Percentiles rank a stretch among this genome's conserved stretches.
These are phyloP conservation scores for Biancaea sappan DNA, from an alignment of 306 rosid genomes.

Conservation along the genomic window DNA sequence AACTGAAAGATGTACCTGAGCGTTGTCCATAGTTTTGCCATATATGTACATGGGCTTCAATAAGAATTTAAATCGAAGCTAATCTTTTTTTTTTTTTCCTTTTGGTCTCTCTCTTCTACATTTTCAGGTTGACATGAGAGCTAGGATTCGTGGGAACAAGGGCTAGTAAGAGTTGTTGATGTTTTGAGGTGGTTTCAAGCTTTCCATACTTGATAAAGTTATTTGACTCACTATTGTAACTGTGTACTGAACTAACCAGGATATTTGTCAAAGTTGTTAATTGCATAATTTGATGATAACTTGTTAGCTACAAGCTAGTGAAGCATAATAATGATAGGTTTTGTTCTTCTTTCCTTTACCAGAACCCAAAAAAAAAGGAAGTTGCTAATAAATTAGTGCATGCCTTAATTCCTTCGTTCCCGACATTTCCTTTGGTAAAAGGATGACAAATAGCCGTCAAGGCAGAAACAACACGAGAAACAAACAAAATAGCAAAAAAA, in stretches of 20 bases:
- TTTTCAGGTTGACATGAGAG: constrained; percentile 51
- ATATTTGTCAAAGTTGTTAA: not conserved
- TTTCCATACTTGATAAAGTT: not conserved
- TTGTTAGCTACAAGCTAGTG: not conserved
- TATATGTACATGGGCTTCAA: not conserved
- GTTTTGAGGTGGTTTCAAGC: not conserved
- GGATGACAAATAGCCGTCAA: not conserved
- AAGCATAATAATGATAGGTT: too few relatives aligned
- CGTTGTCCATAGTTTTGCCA: too few relatives aligned
- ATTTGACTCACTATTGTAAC: not conserved
- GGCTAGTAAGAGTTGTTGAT: constrained; percentile 43
- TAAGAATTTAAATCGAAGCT: not conserved
- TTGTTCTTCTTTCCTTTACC: not conserved
- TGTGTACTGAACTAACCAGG: not conserved
- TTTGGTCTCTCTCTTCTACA: not conserved
- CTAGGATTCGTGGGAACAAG: constrained; percentile 66
- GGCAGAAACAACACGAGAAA: not conserved
- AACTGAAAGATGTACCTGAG: too few relatives aligned
- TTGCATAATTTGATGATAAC: not conserved
- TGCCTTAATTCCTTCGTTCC: not conserved
- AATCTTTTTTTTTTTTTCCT: not conserved
- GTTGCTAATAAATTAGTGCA: not conserved
- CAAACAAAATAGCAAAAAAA: too few relatives aligned
- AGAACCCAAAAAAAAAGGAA: not conserved
- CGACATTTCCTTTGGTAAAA: not conserved